phyloP scores from a whole-genome alignment of 2,329 filamentous ascomycete genomes.

The Shiraia sp. region DNA sequence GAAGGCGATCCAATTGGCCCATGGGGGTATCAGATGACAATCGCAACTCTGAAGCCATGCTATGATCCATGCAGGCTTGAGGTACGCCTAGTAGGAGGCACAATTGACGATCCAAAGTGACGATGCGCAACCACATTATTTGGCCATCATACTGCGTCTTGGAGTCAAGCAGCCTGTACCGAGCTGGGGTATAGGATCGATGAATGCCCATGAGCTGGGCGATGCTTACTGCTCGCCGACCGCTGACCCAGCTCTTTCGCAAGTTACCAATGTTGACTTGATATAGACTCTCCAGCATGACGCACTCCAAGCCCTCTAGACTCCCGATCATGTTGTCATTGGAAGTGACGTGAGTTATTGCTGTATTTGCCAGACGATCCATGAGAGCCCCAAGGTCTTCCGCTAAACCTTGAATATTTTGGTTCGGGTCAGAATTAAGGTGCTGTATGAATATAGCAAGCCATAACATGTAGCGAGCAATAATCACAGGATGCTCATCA shows the following conservation, averaged over 20 bases:
- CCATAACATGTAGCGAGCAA: no score
- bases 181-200: conserved; percentile 14
- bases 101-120: conserved; percentile 45
- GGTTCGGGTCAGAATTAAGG: conserved; percentile 23
- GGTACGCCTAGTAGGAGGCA: conserved; percentile 50
- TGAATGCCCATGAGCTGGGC: conserved; percentile 51
- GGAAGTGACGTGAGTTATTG: conserved; percentile 33
- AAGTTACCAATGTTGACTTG: conserved; percentile 47
- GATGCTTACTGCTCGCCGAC: conserved; percentile 44
- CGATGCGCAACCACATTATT: conserved; percentile 47
- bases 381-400: conserved; percentile 28
- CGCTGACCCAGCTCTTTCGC: conserved; percentile 45
- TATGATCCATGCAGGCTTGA: no score
- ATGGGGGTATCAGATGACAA: no score
- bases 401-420: conserved; percentile 18
- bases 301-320: conserved; percentile 48
- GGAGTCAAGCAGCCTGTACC: conserved; percentile 6
- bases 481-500: no score
- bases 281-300: conserved; percentile 48
- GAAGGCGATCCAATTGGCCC: no score
- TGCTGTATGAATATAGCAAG: conserved; percentile 36
- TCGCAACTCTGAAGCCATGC: no score
- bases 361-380: conserved; percentile 32
- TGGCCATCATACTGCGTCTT: conserved; percentile 18
- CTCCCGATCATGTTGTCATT: conserved; percentile 44